Evolutionary conservation across 352 stramenopile genomes (phyloP).

Genomic region (Pythium apleroticum): DNA sequence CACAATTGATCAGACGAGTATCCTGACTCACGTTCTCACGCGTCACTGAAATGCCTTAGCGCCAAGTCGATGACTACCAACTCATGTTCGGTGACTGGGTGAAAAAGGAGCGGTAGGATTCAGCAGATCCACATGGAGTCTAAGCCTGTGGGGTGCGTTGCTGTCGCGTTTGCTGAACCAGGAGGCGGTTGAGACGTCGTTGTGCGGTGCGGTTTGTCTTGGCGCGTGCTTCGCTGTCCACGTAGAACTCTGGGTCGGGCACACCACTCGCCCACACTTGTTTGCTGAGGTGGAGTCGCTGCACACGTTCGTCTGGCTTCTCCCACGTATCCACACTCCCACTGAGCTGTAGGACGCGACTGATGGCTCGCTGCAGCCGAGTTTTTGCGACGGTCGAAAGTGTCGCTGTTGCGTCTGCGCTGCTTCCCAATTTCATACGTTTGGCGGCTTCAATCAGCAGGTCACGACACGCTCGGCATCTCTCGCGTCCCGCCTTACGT

Average conservation of each 20-base stretch:
- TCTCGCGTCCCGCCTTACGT: constrained; percentile 6
- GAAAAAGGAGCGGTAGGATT: constrained; percentile 70
- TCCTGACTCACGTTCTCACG: not conserved
- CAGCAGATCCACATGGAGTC: no score
- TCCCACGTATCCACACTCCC: constrained; percentile 41
- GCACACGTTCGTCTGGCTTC: constrained; percentile 41
- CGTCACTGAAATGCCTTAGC: constrained; percentile 30
- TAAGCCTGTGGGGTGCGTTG: not conserved
- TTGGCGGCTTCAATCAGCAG: constrained; percentile 18
- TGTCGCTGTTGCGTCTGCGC: not conserved
- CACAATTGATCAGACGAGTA: not conserved
- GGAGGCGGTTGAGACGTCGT: constrained; percentile 14
- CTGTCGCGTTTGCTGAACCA: constrained; percentile 6
- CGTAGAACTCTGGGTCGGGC: constrained; percentile 49
- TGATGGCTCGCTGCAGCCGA: constrained; percentile 28
- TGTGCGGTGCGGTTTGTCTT: constrained; percentile 8
- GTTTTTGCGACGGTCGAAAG: constrained; percentile 2
- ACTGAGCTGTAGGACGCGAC: constrained; percentile 30
- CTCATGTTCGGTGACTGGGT: constrained; percentile 82
- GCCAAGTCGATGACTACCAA: constrained; percentile 76
- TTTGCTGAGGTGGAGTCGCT: constrained; percentile 37
- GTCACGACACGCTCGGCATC: constrained; percentile 22
- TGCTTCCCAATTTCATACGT: constrained; percentile 11
- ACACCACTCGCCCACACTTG: constrained; percentile 47
- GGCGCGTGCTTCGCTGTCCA: constrained; percentile 28